These are phyloP conservation scores for Pyronema domesticum DNA, from an alignment of 495 filamentous ascomycete species.

Conservation along the genomic window DNA sequence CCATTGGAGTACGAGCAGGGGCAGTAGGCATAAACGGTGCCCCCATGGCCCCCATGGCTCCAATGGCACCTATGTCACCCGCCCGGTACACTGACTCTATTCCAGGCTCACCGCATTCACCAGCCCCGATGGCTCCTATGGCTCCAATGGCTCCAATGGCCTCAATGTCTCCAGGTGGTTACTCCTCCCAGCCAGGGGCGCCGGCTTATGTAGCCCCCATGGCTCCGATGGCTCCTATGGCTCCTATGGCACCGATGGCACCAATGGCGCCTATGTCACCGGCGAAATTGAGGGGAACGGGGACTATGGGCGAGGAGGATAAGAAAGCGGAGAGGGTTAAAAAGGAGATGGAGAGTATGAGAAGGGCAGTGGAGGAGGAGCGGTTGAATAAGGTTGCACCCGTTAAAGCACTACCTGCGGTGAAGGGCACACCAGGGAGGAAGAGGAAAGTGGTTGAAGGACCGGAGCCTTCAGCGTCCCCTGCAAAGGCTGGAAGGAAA, in stretches of 20 bases:
- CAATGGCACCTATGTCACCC: too few relatives aligned
- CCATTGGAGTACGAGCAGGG: too few relatives aligned
- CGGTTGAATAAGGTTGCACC: not conserved
- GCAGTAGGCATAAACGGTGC: too few relatives aligned
- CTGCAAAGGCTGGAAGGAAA: too few relatives aligned
- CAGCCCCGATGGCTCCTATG: too few relatives aligned
- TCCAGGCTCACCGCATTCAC: too few relatives aligned
- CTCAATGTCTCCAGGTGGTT: too few relatives aligned
- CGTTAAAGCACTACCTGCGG: not conserved
- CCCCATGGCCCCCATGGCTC: too few relatives aligned
- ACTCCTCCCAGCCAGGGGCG: too few relatives aligned
- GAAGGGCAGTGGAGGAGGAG: not conserved
- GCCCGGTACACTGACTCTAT: too few relatives aligned
- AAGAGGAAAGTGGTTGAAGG: not conserved
- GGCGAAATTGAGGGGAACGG: constrained; percentile 8
- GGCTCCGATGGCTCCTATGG: constrained; percentile 31
- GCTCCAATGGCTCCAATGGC: too few relatives aligned
- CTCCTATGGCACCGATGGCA: constrained; percentile 10
- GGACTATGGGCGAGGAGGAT: constrained; percentile 1
- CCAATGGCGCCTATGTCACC: constrained; percentile 14
- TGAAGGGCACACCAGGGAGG: not conserved
- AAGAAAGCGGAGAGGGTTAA: not conserved
- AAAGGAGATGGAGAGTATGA: not conserved
- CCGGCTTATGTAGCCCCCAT: constrained; percentile 12
- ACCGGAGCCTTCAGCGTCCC: not conserved